Evolutionary conservation across 306 rosid species (phyloP), one percentile per base, ranked within the genome.

Genomic region (Vigna radiata): DNA sequence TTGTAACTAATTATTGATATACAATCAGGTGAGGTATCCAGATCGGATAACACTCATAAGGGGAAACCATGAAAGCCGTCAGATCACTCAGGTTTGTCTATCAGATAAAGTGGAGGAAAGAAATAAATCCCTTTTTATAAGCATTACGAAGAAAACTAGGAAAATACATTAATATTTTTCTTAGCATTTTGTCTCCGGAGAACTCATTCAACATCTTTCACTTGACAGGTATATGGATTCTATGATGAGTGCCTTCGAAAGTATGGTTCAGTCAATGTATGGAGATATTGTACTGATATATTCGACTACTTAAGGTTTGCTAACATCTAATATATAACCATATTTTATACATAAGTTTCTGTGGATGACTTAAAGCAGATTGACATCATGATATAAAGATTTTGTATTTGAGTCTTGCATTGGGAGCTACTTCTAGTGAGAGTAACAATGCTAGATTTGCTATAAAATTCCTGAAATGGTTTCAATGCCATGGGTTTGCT

Each of bases 51-150:
- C 99, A 73, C 98, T 93, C 72, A 96, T 96, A n/a, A 83, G 99
- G 83, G 99, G 98, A 80, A 96, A 96, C 82, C 98, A 96, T 64
- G 99, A 96, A 85, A 96, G 99, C 83, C 99, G 99, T 55, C 99
- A 93, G 75, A 96, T 96, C 85, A 96, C 99, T 29, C 99, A 96
- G 99, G 99, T 96, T 86, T 74, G 87, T 70, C 53, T 50, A 55
- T 65, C 23, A 77, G 49, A 63, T 52, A 16, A 63, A 72, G 25
- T 68, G 78, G 37, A 70, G 33, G 66, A 46, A 72, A 60, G 36
- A 67, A 62, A 63, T 12, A 33, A 37, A 52, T 52, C 41, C 7
- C n/a, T 19, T 16, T 16, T 36, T 41, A 37, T 72, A 3, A 52
- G 52, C 41, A 9, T 31, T 12, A 47, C 25, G 15, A 39, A 11